Conservation (phyloP, 164 flowering plant genomes). For the Amborella trichopoda region DNA sequence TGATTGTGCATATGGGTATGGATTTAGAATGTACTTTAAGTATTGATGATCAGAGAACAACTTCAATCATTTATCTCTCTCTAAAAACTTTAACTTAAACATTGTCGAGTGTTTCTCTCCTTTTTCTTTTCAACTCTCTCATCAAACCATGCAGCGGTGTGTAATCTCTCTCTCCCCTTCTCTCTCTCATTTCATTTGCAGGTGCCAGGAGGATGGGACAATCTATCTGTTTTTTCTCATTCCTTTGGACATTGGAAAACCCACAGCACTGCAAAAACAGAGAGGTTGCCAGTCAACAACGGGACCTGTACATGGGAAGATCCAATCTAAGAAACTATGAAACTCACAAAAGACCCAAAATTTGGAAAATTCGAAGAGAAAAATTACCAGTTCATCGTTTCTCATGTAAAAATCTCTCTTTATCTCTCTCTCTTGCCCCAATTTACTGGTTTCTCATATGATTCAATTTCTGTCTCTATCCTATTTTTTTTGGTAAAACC, state of each 20-base stretch:
- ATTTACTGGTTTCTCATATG: neutral
- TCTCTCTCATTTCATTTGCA: slow-evolving; percentile 11
- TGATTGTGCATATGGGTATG: too few relatives aligned
- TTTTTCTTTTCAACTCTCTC: too few relatives aligned
- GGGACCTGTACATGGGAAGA: slow-evolving; percentile 72
- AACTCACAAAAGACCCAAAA: slow-evolving; percentile 48
- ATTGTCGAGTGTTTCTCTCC: too few relatives aligned
- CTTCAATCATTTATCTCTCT: too few relatives aligned
- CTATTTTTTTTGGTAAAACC: slow-evolving; percentile 11
- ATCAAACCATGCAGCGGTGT: too few relatives aligned
- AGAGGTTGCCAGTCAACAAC: slow-evolving; percentile 45
- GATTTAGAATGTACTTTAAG: too few relatives aligned
- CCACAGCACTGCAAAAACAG: slow-evolving; percentile 42
- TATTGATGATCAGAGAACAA: too few relatives aligned
- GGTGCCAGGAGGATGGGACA: slow-evolving; percentile 53
- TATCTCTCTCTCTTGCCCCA: neutral
- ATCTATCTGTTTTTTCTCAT: slow-evolving; percentile 50
- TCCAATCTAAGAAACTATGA: slow-evolving; percentile 65
- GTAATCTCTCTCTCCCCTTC: neutral
- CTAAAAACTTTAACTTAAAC: too few relatives aligned
- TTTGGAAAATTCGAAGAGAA: slow-evolving; percentile 63
- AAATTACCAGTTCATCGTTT: slow-evolving; percentile 47
- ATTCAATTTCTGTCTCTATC: slow-evolving; percentile 3
- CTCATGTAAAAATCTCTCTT: slow-evolving; percentile 33
- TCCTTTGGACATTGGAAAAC: slow-evolving; percentile 77